These are phyloP conservation scores for Brassica cretica DNA, from an alignment of 345 rosid species.

Conservation along the genomic window DNA sequence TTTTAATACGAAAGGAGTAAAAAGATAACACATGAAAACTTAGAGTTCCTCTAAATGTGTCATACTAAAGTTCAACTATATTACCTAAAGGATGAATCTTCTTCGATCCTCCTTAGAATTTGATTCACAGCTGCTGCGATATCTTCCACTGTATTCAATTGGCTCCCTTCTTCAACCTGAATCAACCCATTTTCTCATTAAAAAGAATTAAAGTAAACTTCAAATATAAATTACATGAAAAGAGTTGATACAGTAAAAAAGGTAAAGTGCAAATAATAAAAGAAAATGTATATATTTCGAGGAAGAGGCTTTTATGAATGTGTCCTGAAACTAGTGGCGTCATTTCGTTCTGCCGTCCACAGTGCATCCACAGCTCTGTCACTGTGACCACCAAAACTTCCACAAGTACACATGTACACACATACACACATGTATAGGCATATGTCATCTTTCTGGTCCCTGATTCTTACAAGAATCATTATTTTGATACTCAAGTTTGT, in stretches of 20 bases:
- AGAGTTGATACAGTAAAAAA: conserved; percentile 7
- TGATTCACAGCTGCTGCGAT: conserved; percentile 78
- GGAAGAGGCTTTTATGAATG: conserved; percentile 33
- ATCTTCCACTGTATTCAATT: conserved; percentile 74
- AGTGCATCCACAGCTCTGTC: conserved; percentile 30
- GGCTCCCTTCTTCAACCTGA: conserved; percentile 88
- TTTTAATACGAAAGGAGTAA: conserved; percentile 14
- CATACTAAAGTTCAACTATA: conserved; percentile 24
- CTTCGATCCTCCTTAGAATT: conserved; percentile 61
- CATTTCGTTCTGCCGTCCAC: conserved; percentile 39
- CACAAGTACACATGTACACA: conserved; percentile 27
- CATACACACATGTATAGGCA: conserved; percentile 29
- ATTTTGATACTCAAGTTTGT: conserved; percentile 10
- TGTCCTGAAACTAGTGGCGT: conserved; percentile 40
- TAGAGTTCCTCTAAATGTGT: conserved; percentile 27
- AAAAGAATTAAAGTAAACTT: neutral
- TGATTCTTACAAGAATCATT: conserved; percentile 35
- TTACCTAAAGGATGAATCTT: conserved; percentile 49
- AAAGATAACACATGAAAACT: conserved; percentile 34
- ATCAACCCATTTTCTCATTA: neutral
- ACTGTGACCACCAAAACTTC: conserved; percentile 36
- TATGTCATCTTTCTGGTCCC: conserved; percentile 40
- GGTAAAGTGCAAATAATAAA: neutral
- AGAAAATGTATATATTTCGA: conserved; percentile 22
- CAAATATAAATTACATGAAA: conserved; percentile 4